These are phyloP conservation scores for Leishmania martiniquensis DNA, from an alignment of 208 protist genomes.

Conservation along the genomic window DNA sequence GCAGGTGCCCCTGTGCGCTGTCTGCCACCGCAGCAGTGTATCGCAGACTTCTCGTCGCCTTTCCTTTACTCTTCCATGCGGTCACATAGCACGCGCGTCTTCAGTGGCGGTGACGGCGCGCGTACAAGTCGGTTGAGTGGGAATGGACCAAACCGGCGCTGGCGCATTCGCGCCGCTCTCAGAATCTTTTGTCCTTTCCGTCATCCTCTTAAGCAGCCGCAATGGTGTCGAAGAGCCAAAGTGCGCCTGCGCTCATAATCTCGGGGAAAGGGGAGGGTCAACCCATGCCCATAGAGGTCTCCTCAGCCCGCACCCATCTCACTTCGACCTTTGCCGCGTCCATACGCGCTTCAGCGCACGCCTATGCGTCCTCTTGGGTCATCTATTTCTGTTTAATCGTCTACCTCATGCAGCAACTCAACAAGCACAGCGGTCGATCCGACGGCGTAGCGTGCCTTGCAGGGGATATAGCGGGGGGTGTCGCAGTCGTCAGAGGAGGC, in stretches of 20 bases:
- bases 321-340: not conserved
- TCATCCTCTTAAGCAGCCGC: not conserved
- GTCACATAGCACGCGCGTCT: not conserved
- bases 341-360: too few relatives aligned
- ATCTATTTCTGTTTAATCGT: not conserved
- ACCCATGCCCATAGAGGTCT: not conserved
- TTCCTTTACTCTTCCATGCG: not conserved
- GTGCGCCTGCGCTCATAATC: not conserved
- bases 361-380: not conserved
- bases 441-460: conserved; percentile 52
- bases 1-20: not conserved
- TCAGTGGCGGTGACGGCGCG: not conserved
- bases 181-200: not conserved
- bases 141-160: not conserved
- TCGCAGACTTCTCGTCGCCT: not conserved
- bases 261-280: not conserved
- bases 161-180: not conserved
- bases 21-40: not conserved
- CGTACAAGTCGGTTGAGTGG: not conserved
- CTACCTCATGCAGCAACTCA: conserved; percentile 37
- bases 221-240: not conserved
- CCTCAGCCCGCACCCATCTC: not conserved
- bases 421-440: conserved; percentile 52
- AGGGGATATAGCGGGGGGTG: conserved; percentile 68
- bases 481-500: conserved; percentile 28